A percentile compares a stretch with the other conserved stretches of the same genome.
Evolutionary conservation across 2,329 filamentous ascomycete genomes (phyloP).

Genomic region (Hypoxylon sp.): DNA sequence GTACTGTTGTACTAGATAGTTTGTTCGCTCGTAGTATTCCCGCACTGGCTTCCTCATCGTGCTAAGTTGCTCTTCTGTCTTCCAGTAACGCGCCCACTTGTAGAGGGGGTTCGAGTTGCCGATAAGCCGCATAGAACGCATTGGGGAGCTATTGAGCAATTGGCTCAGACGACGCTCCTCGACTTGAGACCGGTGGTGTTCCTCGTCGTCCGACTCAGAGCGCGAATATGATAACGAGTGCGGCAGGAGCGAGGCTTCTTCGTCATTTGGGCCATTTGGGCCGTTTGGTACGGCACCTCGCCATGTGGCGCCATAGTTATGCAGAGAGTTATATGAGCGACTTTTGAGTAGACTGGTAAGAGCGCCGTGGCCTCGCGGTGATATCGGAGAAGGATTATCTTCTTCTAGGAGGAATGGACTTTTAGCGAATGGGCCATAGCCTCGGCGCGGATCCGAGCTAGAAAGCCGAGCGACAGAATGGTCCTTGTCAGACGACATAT

Average conservation of each 20-base stretch:
- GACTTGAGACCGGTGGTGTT: slow-evolving; percentile 54
- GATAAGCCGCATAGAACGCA: slow-evolving; percentile 86
- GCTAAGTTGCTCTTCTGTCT: slow-evolving; percentile 76
- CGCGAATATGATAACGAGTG: slow-evolving; percentile 22
- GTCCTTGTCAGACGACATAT: slow-evolving; percentile 36
- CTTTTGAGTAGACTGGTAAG: slow-evolving; percentile 44
- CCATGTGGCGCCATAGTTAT: slow-evolving; percentile 45
- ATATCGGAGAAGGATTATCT: slow-evolving; percentile 36
- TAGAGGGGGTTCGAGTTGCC: slow-evolving; percentile 88
- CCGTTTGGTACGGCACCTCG: slow-evolving; percentile 27
- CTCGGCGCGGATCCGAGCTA: slow-evolving; percentile 36
- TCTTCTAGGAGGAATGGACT: slow-evolving; percentile 38
- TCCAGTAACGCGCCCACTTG: slow-evolving; percentile 88
- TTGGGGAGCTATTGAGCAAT: slow-evolving; percentile 72
- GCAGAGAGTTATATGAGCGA: slow-evolving; percentile 42
- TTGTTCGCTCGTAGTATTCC: slow-evolving; percentile 88
- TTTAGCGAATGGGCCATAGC: slow-evolving; percentile 22
- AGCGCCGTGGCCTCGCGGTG: slow-evolving; percentile 40
- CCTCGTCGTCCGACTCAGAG: slow-evolving; percentile 52
- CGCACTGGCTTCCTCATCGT: slow-evolving; percentile 78
- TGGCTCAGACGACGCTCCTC: slow-evolving; percentile 68
- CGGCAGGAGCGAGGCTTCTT: slow-evolving; percentile 37
- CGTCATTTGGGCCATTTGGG: slow-evolving; percentile 31
- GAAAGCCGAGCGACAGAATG: slow-evolving; percentile 29
- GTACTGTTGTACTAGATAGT: slow-evolving; percentile 89